Base-by-base conservation (phyloP, 108 stramenopile genomes). In the Discostella stelligeroides region DNA sequence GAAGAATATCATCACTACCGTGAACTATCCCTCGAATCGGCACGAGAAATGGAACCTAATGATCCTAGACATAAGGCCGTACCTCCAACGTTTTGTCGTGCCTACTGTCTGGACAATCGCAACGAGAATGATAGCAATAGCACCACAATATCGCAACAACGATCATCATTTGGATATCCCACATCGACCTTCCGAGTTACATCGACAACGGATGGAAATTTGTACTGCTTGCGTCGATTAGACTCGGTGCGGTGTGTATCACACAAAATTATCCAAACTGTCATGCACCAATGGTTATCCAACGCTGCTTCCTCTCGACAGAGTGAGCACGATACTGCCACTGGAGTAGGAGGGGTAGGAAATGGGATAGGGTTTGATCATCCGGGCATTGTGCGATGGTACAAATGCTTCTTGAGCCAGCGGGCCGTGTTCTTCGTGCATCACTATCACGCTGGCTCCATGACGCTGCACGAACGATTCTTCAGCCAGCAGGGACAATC, bases 391-490 rank as follows among this genome's bases (percentile, higher is more conserved):
- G 88, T 87, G 7, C 73, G 83, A 27, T 82, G 91, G 45, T 86
- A 86, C 42, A 79, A 83, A 59, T 85, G 83, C 49, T 97, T 95
- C 70, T 58, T 96, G 30, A 72, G 88, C 25, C 89, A 95, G 23
- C 85, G 95, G 10, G 95, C 95, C 0, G 80, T 95, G 12, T 97
- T 96, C 81, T 97, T 96, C 83, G 78, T 95, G 20, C 90, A 94
- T 79, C 85, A 90, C 45, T 96, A 88, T 68, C 82, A 89, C 62
- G 87, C 90, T 27, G 91, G 92, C 1, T 86, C 88, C 1, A 65
- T 82, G 28, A 91, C 91, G 10, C 63, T 96, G 40, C 66, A 75
- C 15, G 86, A 96, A 49, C 79, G 90, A 47, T 92, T 85, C 60
- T 75, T 88, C 13, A 47, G 72, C 49, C 62, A 68, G 48, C 53